Evolutionary conservation across 768 basidiomycete genomes (phyloP).

Genomic region (Leccinellum albellum): DNA sequence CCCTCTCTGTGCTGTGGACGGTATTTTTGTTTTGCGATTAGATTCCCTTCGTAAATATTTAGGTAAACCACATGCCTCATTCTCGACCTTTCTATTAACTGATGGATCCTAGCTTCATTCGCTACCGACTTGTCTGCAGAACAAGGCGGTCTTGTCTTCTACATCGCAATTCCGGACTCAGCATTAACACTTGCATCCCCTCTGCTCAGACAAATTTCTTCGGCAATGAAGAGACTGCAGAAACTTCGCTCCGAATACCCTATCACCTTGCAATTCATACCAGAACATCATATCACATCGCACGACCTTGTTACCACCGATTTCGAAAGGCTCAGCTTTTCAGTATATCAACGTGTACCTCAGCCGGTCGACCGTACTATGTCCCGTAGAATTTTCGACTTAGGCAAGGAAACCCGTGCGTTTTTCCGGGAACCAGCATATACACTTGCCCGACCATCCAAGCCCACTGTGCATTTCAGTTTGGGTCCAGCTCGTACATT

Average conservation of each 20-base stretch:
- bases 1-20: constrained; percentile 44
- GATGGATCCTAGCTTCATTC: constrained; percentile 42
- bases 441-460: constrained; percentile 49
- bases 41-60: constrained; percentile 71
- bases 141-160: constrained; percentile 53
- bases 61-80: constrained; percentile 34
- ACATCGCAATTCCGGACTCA: constrained; percentile 60
- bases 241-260: constrained; percentile 45
- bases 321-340: constrained; percentile 52
- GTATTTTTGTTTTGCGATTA: constrained; percentile 59
- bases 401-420: constrained; percentile 37
- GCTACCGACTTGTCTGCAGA: constrained; percentile 39
- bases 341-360: constrained; percentile 70
- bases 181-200: constrained; percentile 63
- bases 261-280: constrained; percentile 70
- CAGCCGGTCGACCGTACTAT: constrained; percentile 57
- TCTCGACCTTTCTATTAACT: neutral
- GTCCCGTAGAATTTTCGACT: constrained; percentile 47
- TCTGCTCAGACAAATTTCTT: constrained; percentile 65
- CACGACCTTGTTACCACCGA: constrained; percentile 19
- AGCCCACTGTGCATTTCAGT: constrained; percentile 35
- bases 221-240: constrained; percentile 54
- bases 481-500: constrained; percentile 39
- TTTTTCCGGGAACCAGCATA: constrained; percentile 66
- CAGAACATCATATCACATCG: constrained; percentile 55